Base-by-base conservation (phyloP, 805 yeast species). In the Starmerella apis region DNA sequence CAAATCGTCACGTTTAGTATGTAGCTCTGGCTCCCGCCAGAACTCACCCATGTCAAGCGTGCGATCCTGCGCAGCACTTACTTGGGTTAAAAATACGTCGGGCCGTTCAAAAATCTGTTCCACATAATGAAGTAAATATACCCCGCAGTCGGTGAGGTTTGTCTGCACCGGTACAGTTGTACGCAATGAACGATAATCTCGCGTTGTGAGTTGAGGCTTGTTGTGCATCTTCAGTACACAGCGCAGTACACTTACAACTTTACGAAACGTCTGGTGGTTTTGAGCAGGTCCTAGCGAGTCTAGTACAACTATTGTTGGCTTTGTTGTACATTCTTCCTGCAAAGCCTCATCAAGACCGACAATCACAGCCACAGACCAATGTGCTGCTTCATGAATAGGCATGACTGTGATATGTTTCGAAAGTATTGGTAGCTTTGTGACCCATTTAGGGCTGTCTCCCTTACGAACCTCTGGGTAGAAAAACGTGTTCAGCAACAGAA, bases 81-180 rank as follows among this genome's bases (percentile, higher is more conserved):
- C 51, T 4, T 28, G 36, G 5, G 23, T 36, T 11, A 54, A 19
- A 46, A 85, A 80, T 22, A 63, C 68, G 0, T 57, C 57, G 0
- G 79, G 76, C 35, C 75, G 65, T 22, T 68, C 67, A 42, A 81
- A 69, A 65, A 85, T 80, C 54, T 74, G 77, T 50, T 71, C 69
- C 11, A 81, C 73, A 58, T 83, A 87, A 57, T 81, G 81, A 14
- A 92, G 81, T 1, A 90, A 84, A 66, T 85, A 96, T 19, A 92
- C 78, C 1, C 98, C 98, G 68, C 98, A 92, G 63, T 92, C 98
- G 62, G 87, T 85, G 67, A 81, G 79, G 63, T 92, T 92, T 27
- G 80, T 79, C 61, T 92, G 98, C 51, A 74, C 78, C 0, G 96
- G 95, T 0, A 86, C 92, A 4, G 69, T 61, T 4, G 80, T 78